A percentile compares a stretch with the other conserved stretches of the same genome.
phyloP scores from a whole-genome alignment of 371 early-diverging fungal genomes.

The Mucor sp. region DNA sequence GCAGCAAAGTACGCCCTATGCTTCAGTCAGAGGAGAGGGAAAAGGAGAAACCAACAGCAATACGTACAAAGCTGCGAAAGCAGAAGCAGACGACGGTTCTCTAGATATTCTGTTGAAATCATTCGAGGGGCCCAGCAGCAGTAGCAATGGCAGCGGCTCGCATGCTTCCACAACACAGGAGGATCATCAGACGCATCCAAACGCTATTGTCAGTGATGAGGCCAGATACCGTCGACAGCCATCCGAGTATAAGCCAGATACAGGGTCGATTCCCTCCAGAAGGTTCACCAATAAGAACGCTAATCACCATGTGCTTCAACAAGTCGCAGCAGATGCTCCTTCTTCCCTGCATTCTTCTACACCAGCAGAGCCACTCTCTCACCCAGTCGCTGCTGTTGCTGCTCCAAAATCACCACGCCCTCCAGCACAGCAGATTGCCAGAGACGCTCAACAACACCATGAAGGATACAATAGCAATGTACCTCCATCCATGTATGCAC shows the following conservation, averaged over 20 bases:
- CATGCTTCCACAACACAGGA: neutral
- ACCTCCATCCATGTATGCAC: neutral
- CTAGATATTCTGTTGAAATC: slow-evolving; percentile 9
- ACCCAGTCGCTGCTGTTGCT: slow-evolving; percentile 11
- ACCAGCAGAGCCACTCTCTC: neutral
- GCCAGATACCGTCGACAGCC: slow-evolving; percentile 13
- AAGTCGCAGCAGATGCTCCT: neutral
- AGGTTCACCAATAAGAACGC: neutral
- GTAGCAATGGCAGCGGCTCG: no score
- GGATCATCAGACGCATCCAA: neutral
- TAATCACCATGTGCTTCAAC: neutral
- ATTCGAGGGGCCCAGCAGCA: slow-evolving; percentile 6
- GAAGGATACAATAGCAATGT: neutral
- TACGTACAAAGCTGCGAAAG: neutral
- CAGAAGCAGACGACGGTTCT: slow-evolving; percentile 12
- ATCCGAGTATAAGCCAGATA: slow-evolving; percentile 26
- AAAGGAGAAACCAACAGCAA: neutral
- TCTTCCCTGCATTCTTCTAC: neutral
- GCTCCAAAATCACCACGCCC: slow-evolving; percentile 36
- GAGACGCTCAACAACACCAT: neutral
- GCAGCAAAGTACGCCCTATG: neutral
- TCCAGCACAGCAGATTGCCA: slow-evolving; percentile 10
- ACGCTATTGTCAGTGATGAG: slow-evolving; percentile 7
- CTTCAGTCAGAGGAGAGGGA: neutral
- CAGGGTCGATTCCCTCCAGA: slow-evolving; percentile 19